Base-by-base conservation (phyloP, 2,329 filamentous ascomycete genomes). In the Alternaria angustiovoidea region DNA sequence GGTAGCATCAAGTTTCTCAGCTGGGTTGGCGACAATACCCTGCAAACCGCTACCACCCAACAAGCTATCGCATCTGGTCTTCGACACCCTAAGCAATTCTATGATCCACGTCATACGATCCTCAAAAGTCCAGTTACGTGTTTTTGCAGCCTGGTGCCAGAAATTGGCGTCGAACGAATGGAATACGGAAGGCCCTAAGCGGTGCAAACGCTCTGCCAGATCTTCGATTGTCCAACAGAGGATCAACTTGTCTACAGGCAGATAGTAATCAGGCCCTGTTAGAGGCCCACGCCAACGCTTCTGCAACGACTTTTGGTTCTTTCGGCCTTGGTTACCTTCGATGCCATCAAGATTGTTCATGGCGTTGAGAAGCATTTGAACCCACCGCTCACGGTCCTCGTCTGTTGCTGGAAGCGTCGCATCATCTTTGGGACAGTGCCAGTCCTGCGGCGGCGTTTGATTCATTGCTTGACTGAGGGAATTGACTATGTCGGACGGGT, bases 51-150 rank as follows among this genome's bases (percentile, higher is more conserved):
- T 14, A 3, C 42, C 54, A 11, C 43, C 57, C 20, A 61, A 9
- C n/a, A 61, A 18, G 34, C 28, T 36, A 14, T 61, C 44, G 30
- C 61, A 63, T 18, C 47, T 48, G 4, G 28, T 51, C 30, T 63
- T 58, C 7, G 49, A 61, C 1, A 12, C n/a, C 8, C 28, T 18
- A 46, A 63, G 34, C 22, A 58, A 12, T 22, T 54, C 18, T 11
- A 42, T 36, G 26, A 58, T 58, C n/a, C 26, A 30, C 4, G 22
- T 18, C 16, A 58, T 38, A 1, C 57, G 46, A 22, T 58, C 16
- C 4, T 18, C 5, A 38, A 63, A 63, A 3, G 48, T 57, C 46
- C 44, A 55, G 3, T 5, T 8, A 0, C 51, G 26, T 7, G 57
- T 54, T 22, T 20, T 39, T 34, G 18, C 30, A 7, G 18, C 42